phyloP scores from a whole-genome alignment of 805 yeast genomes.

The Monosporozyma yasuniensis region DNA sequence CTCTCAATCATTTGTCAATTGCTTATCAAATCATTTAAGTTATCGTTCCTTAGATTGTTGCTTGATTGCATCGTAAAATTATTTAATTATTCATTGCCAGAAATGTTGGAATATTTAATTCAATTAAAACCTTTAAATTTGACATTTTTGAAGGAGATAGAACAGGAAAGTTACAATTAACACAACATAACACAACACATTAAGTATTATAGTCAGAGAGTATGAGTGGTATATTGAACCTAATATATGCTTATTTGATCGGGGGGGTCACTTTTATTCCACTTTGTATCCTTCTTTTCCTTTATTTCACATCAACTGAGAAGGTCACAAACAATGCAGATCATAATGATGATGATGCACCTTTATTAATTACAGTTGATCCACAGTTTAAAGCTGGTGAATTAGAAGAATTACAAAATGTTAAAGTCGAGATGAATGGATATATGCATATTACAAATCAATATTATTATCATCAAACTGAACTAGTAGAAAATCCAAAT shows the following conservation, averaged over 20 bases:
- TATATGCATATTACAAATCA: conserved; percentile 83
- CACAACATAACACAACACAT: not conserved
- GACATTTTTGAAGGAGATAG: not conserved
- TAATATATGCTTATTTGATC: conserved; percentile 44
- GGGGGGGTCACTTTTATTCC: conserved; percentile 86
- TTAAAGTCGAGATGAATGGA: conserved; percentile 56
- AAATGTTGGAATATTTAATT: not conserved
- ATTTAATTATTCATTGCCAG: not conserved
- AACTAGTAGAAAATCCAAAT: conserved; percentile 8
- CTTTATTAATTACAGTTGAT: conserved; percentile 19
- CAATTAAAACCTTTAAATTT: not conserved
- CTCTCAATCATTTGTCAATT: too few relatives aligned
- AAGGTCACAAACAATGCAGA: conserved; percentile 5
- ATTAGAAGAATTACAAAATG: conserved; percentile 56
- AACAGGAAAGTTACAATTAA: not conserved
- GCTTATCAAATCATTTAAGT: too few relatives aligned
- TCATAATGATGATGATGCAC: conserved; percentile 16
- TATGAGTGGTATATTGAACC: conserved; percentile 14
- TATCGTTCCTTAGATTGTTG: too few relatives aligned
- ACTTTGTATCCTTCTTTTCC: conserved; percentile 30
- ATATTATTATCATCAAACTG: conserved; percentile 48
- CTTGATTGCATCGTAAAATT: not conserved
- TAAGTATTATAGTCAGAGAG: not conserved
- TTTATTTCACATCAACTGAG: conserved; percentile 22
- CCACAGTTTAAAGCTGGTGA: conserved; percentile 48